Percentiles rank a stretch among this genome's conserved stretches.
phyloP scores from a whole-genome alignment of 2,329 filamentous ascomycete genomes.

The Epichloe amarillans region DNA sequence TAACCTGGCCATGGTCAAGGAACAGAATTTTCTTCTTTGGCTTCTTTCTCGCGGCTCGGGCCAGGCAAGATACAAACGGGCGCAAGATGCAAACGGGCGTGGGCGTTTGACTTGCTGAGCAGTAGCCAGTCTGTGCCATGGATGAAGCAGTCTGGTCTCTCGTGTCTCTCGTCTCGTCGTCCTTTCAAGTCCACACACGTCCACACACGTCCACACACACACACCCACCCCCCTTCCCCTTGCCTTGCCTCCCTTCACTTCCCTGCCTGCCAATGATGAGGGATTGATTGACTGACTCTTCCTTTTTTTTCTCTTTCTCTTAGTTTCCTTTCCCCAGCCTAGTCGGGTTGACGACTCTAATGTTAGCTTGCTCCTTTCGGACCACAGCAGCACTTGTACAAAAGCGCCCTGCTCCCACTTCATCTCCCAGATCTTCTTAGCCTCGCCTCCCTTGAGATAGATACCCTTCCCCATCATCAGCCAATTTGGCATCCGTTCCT shows the following conservation, averaged over 20 bases:
- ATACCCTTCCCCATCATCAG: constrained; percentile 4
- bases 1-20: constrained; percentile 1
- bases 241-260: background rate
- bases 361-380: background rate
- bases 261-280: constrained; percentile 2
- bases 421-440: constrained; percentile 1
- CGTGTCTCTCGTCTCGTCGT: background rate
- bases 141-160: background rate
- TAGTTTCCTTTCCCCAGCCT: background rate
- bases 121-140: background rate
- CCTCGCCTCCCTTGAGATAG: constrained; percentile 5
- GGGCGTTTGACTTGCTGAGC: background rate
- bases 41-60: constrained; percentile 3
- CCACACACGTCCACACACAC: no score
- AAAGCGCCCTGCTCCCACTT: constrained; percentile 10
- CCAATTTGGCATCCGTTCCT: constrained; percentile 2
- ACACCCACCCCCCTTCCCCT: background rate
- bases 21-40: constrained; percentile 2
- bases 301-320: background rate
- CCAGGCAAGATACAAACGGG: background rate
- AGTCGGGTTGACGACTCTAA: constrained; percentile 1
- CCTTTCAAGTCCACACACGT: background rate
- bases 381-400: constrained; percentile 6
- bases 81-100: background rate
- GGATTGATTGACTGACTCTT: constrained; percentile 5